Base-by-base conservation (phyloP, 257 asterid species). In the Solanum acaule region DNA sequence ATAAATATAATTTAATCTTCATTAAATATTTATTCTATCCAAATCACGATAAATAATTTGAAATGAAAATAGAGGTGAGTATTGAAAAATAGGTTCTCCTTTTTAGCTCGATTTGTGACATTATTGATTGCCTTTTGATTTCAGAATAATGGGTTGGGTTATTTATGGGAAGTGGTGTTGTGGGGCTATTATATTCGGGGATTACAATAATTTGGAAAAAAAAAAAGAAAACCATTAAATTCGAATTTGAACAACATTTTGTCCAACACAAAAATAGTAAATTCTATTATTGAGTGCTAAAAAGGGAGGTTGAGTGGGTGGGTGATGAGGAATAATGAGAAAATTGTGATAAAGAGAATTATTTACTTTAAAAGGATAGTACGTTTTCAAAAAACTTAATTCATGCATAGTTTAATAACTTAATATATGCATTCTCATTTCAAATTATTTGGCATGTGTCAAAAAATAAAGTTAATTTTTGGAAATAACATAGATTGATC, bases 11-110 rank as follows among this genome's bases (percentile, higher is more conserved):
- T 71, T 7, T 15, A 1, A 1, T 15, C 0, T 31, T 3, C 0
- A 31, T 31, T 31, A 3, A 29, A 15, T 70, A 70, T 15, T 70
- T 68, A 2, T 27, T 6, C 2, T 68, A 27, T 29, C 22, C 6
- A 3, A 59, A 59, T 35, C 0, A 14, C 0, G 35, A 67, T 27
- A 68, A 68, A 68, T 27, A 68, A 68, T 27, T 67, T 68, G 0
- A 68, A 68, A 0, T 2, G 0, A 0, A 5, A 10, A 0, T 23
- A 37, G 3, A 3, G 7, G 8, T 4, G 18, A 18, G 5, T 46
- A 2, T 65, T 9, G 5, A 29, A 63, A 87, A 67, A 31, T 83
- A 87, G 56, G 11, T 31, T 81, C 20, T 9, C 10, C 68, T 46
- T 18, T 81, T 22, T 9, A 4, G 40, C 10, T 8, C 1, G 25